Evolutionary conservation across 352 stramenopile genomes (phyloP).

Genomic region (Thalassiosira mediterranea): DNA sequence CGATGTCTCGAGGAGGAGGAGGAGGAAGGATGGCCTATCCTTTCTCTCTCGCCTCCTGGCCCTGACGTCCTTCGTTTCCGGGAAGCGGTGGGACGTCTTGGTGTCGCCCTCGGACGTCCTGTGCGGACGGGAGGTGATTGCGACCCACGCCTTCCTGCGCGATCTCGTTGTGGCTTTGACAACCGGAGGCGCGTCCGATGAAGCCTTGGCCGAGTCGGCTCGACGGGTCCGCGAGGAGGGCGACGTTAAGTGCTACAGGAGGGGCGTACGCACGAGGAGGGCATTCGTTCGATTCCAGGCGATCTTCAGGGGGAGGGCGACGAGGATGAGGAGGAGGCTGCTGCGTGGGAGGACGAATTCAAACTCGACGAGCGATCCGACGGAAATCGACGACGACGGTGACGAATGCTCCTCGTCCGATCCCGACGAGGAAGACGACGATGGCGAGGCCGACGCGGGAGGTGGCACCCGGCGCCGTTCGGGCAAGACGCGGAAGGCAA

Average conservation of each 20-base stretch:
- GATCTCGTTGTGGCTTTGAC: constrained; percentile 10
- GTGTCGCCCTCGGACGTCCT: constrained; percentile 36
- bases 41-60: constrained; percentile 34
- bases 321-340: background rate
- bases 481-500: background rate
- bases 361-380: background rate
- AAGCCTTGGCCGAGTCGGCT: constrained; percentile 12
- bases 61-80: constrained; percentile 20
- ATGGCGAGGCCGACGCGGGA: background rate
- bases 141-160: constrained; percentile 26
- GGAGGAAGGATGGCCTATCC: constrained; percentile 27
- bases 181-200: background rate
- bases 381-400: background rate
- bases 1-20: too few relatives aligned
- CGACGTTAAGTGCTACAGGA: constrained; percentile 33
- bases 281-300: constrained; percentile 22
- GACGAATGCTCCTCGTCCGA: background rate
- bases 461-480: too few relatives aligned
- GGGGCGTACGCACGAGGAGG: constrained; percentile 33
- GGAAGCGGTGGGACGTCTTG: constrained; percentile 30
- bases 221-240: constrained; percentile 11
- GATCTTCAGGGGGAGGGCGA: constrained; percentile 19
- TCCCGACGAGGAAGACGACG: background rate
- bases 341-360: background rate
- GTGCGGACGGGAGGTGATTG: constrained; percentile 30